Evolutionary conservation across 2,329 filamentous ascomycete genomes (phyloP), one percentile per base, ranked within the genome.

Genomic region (Alternaria angustiovoidea): DNA sequence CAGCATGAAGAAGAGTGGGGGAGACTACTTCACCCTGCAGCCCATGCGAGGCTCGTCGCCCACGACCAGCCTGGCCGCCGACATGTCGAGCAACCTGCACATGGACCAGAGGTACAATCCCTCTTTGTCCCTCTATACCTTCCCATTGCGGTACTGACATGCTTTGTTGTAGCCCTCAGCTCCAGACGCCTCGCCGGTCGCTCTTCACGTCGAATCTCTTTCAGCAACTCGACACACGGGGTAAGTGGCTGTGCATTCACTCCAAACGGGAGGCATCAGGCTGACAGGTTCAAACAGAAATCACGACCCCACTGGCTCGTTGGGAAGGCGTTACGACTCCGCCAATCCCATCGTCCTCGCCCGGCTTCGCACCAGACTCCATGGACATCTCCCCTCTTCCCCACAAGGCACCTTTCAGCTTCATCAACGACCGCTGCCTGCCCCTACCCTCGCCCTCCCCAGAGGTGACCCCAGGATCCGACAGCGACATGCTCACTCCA

Each of bases 81-180:
- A 99, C 81, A 86, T 98, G 71, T 97, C 94, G 59, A 93, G 97
- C 77, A 99, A 98, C 83, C 96, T 98, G 78, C 91, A 94, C 77
- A 91, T 98, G 78, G 94, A 97, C 80, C 93, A 91, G 75, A 97
- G 94, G 94, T 97, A 84, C 69, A 24, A 36, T 38, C 54, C 53
- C 34, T 38, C 57, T 20, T 65, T 69, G 24, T 36, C 30, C 68
- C 72, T 67, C 71, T 82, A 62, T 63, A 64, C 64, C 34, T 51
- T 61, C 61, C 64, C 48, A 44, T 58, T 65, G 36, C 60, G 43
- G 49, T 63, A 59, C 72, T 85, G 69, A 85, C 77, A 67, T 63
- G 74, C 69, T 74, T 71, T 77, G 68, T 73, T 73, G 57, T 79
- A 96, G 93, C 79, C 93, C 93, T 34, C 89, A 91, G 78, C 85